Evolutionary conservation across 2,329 filamentous ascomycete genomes (phyloP).

Genomic region (Cyanodermella asteris): DNA sequence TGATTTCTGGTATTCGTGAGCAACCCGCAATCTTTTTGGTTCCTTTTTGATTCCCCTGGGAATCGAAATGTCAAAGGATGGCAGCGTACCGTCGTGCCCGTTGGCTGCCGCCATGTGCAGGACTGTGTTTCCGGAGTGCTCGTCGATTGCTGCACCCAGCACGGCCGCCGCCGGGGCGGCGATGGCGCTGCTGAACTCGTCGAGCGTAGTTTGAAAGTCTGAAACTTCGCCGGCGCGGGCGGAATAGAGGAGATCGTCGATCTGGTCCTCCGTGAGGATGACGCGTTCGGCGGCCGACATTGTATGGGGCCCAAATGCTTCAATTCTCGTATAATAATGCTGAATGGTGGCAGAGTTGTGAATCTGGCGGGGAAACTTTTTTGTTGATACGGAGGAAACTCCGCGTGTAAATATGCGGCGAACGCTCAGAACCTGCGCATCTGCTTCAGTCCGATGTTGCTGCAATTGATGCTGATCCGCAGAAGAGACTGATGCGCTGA

Average conservation of each 20-base stretch:
- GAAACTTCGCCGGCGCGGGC: conserved; percentile 54
- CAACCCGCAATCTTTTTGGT: no score
- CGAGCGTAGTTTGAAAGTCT: conserved; percentile 41
- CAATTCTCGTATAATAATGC: no score
- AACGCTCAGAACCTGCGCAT: no score
- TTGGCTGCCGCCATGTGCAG: conserved; percentile 89
- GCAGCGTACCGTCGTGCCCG: conserved; percentile 46
- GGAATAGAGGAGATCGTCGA: conserved; percentile 82
- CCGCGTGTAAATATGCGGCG: no score
- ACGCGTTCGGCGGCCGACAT: conserved; percentile 8
- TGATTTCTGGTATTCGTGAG: conserved; percentile 23
- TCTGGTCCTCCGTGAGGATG: conserved; percentile 48
- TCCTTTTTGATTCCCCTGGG: conserved; percentile 6
- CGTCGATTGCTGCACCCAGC: conserved; percentile 47
- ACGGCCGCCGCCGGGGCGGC: conserved; percentile 38
- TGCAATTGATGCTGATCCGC: no score
- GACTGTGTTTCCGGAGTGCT: conserved; percentile 52
- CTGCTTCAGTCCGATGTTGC: no score
- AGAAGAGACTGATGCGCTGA: no score
- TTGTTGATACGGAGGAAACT: no score
- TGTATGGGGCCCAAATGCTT: no score
- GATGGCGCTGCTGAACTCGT: conserved; percentile 39
- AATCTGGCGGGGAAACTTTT: no score
- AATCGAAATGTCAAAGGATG: conserved; percentile 1
- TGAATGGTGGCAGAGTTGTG: no score